A percentile compares a stretch with the other conserved stretches of the same genome.
phyloP scores from a whole-genome alignment of 2,329 filamentous ascomycete genomes.

The Ophiocordyceps camponoti-rufipedis region DNA sequence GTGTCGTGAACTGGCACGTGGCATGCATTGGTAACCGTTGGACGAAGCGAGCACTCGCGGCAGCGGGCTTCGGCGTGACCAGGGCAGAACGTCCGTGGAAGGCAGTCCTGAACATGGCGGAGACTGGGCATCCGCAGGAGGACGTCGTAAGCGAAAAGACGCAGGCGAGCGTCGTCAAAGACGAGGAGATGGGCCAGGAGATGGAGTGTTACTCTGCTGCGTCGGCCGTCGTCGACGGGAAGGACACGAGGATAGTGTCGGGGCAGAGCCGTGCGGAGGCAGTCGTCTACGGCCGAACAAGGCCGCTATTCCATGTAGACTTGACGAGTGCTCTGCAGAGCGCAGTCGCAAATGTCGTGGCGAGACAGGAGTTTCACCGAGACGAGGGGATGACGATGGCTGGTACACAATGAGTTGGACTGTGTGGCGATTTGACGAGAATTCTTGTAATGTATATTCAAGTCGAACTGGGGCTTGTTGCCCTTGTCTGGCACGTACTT shows the following conservation, averaged over 20 bases:
- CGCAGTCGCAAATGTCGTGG: conserved; percentile 63
- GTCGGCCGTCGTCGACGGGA: conserved; percentile 14
- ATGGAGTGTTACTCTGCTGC: background rate
- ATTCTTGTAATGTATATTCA: too few species aligned
- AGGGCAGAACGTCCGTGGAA: conserved; percentile 24
- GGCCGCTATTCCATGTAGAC: conserved; percentile 88
- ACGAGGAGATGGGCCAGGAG: conserved; percentile 11
- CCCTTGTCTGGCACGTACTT: background rate
- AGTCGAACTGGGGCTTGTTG: too few species aligned
- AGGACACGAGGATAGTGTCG: conserved; percentile 11
- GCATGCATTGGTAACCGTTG: conserved; percentile 34
- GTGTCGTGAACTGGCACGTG: conserved; percentile 30
- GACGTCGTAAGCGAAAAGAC: conserved; percentile 18
- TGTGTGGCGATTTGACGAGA: background rate
- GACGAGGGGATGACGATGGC: background rate
- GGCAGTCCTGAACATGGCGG: conserved; percentile 83
- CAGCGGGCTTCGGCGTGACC: conserved; percentile 31
- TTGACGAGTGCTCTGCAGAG: conserved; percentile 76
- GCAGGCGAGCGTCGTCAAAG: conserved; percentile 22
- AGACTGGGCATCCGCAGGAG: conserved; percentile 54
- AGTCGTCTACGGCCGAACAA: conserved; percentile 68
- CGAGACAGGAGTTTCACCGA: conserved; percentile 18
- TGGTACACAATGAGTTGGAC: background rate
- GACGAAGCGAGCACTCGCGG: conserved; percentile 35
- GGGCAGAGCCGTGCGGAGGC: conserved; percentile 31